These are phyloP conservation scores for Ustilago sp. DNA, from an alignment of 1,284 basidiomycete genomes.

Conservation along the genomic window DNA sequence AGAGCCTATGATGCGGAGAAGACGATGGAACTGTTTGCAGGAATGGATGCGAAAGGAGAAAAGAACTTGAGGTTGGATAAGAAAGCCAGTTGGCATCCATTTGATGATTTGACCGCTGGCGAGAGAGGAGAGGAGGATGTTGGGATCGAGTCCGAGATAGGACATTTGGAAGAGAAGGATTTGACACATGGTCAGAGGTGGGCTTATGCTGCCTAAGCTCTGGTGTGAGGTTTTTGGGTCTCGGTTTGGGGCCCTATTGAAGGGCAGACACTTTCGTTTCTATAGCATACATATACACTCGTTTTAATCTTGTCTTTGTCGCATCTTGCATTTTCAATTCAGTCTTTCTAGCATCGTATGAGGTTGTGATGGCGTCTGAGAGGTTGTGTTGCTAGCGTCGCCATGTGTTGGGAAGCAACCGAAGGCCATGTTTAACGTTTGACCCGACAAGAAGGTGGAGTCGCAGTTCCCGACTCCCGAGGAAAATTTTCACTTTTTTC, in stretches of 20 bases:
- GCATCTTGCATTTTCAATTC: slow-evolving; percentile 8
- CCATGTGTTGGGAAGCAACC: background rate
- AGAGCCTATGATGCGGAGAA: slow-evolving; percentile 50
- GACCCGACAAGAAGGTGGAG: background rate
- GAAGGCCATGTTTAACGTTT: background rate
- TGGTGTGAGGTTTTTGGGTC: background rate
- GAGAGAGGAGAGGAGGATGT: slow-evolving; percentile 68
- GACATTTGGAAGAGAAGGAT: slow-evolving; percentile 62
- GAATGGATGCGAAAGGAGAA: slow-evolving; percentile 23
- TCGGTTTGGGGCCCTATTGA: background rate
- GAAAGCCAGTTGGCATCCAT: slow-evolving; percentile 61
- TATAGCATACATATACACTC: slow-evolving; percentile 7
- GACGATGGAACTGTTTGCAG: slow-evolving; percentile 44
- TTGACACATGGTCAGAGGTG: slow-evolving; percentile 58
- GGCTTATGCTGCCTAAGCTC: slow-evolving; percentile 54
- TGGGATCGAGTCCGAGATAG: slow-evolving; percentile 65
- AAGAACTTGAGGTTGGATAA: slow-evolving; percentile 34
- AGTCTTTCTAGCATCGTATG: background rate
- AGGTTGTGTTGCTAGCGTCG: background rate
- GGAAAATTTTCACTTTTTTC: background rate
- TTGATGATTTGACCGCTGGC: slow-evolving; percentile 62
- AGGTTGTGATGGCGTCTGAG: background rate
- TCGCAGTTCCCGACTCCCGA: background rate
- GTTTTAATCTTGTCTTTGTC: slow-evolving; percentile 4
- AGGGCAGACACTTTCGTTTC: background rate